Percentiles rank a stretch among this genome's conserved stretches.
Evolutionary conservation across 768 basidiomycete genomes (phyloP).

Genomic region (Agaricus blazei): DNA sequence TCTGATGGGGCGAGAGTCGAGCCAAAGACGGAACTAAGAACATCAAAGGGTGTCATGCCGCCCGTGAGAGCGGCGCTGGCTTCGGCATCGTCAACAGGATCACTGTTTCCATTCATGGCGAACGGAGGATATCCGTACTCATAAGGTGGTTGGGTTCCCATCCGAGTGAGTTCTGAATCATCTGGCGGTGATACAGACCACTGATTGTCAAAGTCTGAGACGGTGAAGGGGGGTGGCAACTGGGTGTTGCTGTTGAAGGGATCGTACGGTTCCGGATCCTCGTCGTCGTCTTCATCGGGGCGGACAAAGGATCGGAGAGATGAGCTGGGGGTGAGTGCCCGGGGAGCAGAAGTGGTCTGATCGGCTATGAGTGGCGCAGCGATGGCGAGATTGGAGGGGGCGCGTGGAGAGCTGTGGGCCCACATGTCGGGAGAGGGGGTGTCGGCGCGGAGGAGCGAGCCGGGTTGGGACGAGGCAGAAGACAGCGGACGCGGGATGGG

Average conservation of each 20-base stretch:
- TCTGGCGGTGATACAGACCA: conserved; percentile 13
- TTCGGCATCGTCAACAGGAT: conserved; percentile 35
- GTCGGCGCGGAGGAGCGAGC: conserved; percentile 56
- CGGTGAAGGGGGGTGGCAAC: conserved; percentile 49
- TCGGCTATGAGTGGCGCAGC: conserved; percentile 86
- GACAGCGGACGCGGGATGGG: conserved; percentile 79
- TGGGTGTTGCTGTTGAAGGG: conserved; percentile 53
- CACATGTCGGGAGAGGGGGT: conserved; percentile 90
- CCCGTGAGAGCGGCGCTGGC: conserved; percentile 64
- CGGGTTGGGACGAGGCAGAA: conserved; percentile 61
- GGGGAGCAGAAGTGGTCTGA: conserved; percentile 36
- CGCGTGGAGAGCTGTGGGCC: conserved; percentile 69
- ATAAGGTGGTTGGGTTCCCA: conserved; percentile 23
- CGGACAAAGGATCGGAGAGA: conserved; percentile 60
- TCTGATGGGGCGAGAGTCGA: conserved; percentile 86
- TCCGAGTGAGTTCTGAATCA: conserved; percentile 6
- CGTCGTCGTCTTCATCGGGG: conserved; percentile 65
- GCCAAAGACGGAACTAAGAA: conserved; percentile 90
- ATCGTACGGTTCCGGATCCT: conserved; percentile 68
- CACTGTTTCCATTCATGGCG: conserved; percentile 12
- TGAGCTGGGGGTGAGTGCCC: conserved; percentile 66
- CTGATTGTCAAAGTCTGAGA: conserved; percentile 59
- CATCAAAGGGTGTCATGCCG: conserved; percentile 98
- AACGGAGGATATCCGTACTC: conserved; percentile 11
- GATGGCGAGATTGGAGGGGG: conserved; percentile 83